Conservation (phyloP, 1,284 basidiomycete genomes). For the Tilletia caries region DNA sequence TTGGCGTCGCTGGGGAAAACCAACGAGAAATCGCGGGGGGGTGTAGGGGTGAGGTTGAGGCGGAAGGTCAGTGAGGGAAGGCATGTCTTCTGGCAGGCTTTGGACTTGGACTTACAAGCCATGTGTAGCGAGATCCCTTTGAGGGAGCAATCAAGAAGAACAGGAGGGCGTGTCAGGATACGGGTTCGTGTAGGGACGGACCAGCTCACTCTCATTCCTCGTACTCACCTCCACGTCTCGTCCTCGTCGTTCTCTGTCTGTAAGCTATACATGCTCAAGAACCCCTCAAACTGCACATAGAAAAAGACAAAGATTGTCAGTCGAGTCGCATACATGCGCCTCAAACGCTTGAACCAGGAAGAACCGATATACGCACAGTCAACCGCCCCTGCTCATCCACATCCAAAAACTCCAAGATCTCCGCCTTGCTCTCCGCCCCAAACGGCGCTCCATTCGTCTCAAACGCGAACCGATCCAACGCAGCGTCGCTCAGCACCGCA, state of each 20-base stretch:
- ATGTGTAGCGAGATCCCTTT: neutral
- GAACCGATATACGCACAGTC: neutral
- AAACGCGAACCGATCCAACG: constrained; percentile 1
- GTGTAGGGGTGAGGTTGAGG: too few species aligned
- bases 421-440: constrained; percentile 5
- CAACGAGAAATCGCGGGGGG: too few species aligned
- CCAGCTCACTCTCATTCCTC: neutral
- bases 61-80: neutral
- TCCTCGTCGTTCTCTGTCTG: constrained; percentile 6
- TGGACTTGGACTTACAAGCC: constrained; percentile 10
- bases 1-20: neutral
- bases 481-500: constrained; percentile 1
- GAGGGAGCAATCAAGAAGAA: neutral
- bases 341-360: neutral
- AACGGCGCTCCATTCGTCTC: constrained; percentile 12
- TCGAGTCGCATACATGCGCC: neutral
- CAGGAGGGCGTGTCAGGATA: too few species aligned
- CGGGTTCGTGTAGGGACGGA: too few species aligned
- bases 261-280: constrained; percentile 8
- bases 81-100: too few species aligned
- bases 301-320: neutral
- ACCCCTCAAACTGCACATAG: neutral
- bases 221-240: constrained; percentile 5
- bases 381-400: neutral
- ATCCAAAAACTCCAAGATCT: neutral